Evolutionary conservation across 2,329 filamentous ascomycete species (phyloP).

Genomic region (Polychaeton citri): DNA sequence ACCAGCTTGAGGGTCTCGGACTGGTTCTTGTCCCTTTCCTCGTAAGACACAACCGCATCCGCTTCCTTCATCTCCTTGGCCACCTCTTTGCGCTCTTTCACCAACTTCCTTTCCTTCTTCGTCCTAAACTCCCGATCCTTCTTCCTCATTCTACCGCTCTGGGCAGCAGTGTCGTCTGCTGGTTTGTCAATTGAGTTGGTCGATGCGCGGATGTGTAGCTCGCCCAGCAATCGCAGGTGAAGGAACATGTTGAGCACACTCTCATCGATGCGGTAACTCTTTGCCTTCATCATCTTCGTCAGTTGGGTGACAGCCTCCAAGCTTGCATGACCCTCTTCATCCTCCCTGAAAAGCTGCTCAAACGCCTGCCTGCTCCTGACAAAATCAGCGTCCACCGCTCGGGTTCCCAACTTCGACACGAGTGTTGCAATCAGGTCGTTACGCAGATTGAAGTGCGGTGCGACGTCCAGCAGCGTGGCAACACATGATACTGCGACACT

Average conservation of each 20-base stretch:
- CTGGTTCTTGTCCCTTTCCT: constrained; percentile 88
- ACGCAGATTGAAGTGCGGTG: constrained; percentile 96
- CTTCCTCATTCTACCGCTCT: constrained; percentile 46
- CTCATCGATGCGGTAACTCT: constrained; percentile 72
- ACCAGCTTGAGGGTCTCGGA: constrained; percentile 92
- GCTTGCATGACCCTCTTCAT: constrained; percentile 80
- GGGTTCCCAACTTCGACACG: constrained; percentile 65
- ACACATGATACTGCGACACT: constrained; percentile 74
- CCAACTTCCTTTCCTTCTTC: constrained; percentile 69
- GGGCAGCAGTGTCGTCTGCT: constrained; percentile 29
- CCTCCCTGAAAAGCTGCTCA: constrained; percentile 68
- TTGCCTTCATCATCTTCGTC: constrained; percentile 88
- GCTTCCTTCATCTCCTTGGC: constrained; percentile 91
- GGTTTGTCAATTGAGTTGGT: constrained; percentile 58
- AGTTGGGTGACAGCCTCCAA: constrained; percentile 76
- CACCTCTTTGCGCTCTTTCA: constrained; percentile 74
- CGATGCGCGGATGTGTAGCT: constrained; percentile 76
- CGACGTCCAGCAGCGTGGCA: constrained; percentile 63
- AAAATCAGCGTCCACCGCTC: constrained; percentile 60
- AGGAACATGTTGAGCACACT: constrained; percentile 82
- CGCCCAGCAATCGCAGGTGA: constrained; percentile 72
- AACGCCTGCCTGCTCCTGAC: constrained; percentile 64
- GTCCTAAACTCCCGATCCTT: constrained; percentile 75
- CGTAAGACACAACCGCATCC: constrained; percentile 79
- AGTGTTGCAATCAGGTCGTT: constrained; percentile 77